Evolutionary conservation across 352 stramenopile species (phyloP), one percentile per base, ranked within the genome.

Genomic region (Elongisporangium anandrum): DNA sequence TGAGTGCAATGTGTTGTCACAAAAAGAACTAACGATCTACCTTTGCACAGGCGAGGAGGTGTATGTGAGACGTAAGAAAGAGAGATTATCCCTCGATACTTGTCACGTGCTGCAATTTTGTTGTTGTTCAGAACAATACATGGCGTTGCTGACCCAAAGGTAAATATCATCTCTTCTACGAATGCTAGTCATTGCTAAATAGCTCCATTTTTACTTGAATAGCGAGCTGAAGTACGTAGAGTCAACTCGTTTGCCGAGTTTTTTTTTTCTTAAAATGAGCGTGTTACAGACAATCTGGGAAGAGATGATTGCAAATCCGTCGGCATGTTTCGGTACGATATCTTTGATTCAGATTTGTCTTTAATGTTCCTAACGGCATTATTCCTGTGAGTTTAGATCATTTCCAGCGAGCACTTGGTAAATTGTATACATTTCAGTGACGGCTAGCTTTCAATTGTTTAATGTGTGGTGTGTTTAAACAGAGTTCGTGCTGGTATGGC

Each of bases 301-400:
- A 74, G 85, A 93, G 59, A 95, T 95, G 85, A 83, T 95, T 56
- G 85, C 85, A 22, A 82, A 95, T 68, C 85, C 85, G 3, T 85
- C 83, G 19, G 76, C 77, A 4, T 95, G 85, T 53, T 90, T 95
- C 29, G 75, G 85, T 93, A 72, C 17, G 64, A n/a, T 22, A 8
- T 4, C 20, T 41, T 55, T 0, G 1, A n/a, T 20, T 48, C 19
- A 52, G 0, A 20, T 23, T 15, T 13, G 4, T 39, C 5, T 13
- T 39, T 8, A 13, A 39, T 52, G 1, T 2, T 9, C 48, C 4
- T 51, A 8, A 52, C 21, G 4, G 6, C 4, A 4, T 7, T 52
- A 10, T 60, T 50, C 15, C 22, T 39, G 9, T 52, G 9, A 58
- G 9, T 20, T 10, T 59, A 92, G 83, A 87, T 24, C 81, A 90